These are phyloP conservation scores for Ambrosia trifida DNA, from an alignment of 129 eudicot species.

Conservation along the genomic window DNA sequence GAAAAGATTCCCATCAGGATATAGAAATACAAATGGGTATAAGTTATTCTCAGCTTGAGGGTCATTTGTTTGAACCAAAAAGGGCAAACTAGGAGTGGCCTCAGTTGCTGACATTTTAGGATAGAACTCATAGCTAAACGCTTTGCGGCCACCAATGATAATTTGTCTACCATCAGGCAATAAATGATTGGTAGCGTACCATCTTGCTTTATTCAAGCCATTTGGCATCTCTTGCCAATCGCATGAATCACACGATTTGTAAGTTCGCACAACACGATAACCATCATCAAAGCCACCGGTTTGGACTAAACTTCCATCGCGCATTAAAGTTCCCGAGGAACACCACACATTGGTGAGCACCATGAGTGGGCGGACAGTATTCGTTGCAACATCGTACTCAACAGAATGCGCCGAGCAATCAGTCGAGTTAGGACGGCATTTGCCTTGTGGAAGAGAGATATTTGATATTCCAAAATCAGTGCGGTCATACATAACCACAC, in stretches of 20 bases:
- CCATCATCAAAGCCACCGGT: slow-evolving; percentile 4
- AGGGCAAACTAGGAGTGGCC: neutral
- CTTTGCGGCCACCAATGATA: neutral
- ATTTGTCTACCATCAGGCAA: slow-evolving; percentile 3
- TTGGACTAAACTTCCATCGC: neutral
- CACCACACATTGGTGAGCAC: slow-evolving; percentile 12
- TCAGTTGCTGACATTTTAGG: slow-evolving; percentile 3
- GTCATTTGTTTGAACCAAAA: slow-evolving; percentile 20
- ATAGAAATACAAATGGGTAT: slow-evolving; percentile 21
- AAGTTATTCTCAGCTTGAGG: slow-evolving; percentile 1
- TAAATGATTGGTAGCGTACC: neutral
- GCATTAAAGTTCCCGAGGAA: slow-evolving; percentile 11
- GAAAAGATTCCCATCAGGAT: slow-evolving; percentile 15
- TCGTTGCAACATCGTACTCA: neutral
- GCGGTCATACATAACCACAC: neutral
- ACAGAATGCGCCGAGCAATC: slow-evolving; percentile 5
- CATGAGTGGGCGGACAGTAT: neutral
- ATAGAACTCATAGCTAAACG: slow-evolving; percentile 8
- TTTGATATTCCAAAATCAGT: slow-evolving; percentile 1
- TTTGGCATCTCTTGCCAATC: slow-evolving; percentile 7
- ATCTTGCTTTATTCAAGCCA: slow-evolving; percentile 1
- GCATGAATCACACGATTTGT: neutral
- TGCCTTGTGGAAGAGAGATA: slow-evolving; percentile 1
- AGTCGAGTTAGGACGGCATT: slow-evolving; percentile 6
- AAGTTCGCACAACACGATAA: neutral